Conservation (phyloP, 2,329 filamentous ascomycete species). For the Zymoseptoria crescenta region DNA sequence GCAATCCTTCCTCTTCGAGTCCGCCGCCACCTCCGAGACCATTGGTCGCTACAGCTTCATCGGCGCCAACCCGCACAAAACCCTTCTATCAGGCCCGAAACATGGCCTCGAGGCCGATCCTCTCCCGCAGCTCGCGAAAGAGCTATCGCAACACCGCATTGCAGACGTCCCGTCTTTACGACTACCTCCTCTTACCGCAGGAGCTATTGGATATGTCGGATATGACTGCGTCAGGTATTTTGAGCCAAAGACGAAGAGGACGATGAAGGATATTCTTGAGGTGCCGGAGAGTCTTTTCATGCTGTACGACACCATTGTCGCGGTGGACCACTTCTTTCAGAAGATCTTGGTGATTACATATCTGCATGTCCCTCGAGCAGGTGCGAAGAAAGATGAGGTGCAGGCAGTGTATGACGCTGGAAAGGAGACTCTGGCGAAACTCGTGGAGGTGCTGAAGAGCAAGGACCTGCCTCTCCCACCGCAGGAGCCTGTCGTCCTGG, state of each 20-base stretch:
- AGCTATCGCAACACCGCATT: slow-evolving; percentile 71
- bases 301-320: slow-evolving; percentile 90
- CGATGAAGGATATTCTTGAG: slow-evolving; percentile 73
- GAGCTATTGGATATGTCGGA: slow-evolving; percentile 91
- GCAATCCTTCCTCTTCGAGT: slow-evolving; percentile 92
- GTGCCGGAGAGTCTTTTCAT: slow-evolving; percentile 96
- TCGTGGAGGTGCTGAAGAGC: slow-evolving; percentile 64
- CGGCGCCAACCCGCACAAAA: slow-evolving; percentile 68
- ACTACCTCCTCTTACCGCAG: slow-evolving; percentile 80
- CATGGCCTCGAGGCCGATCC: slow-evolving; percentile 81
- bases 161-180: slow-evolving; percentile 73
- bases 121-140: slow-evolving; percentile 69
- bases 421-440: slow-evolving; percentile 53
- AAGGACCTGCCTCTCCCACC: slow-evolving; percentile 60
- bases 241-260: slow-evolving; percentile 85
- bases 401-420: slow-evolving; percentile 63
- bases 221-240: slow-evolving; percentile 98
- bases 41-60: slow-evolving; percentile 95
- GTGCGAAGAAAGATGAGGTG: slow-evolving; percentile 42
- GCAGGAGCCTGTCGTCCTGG: slow-evolving; percentile 63
- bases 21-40: slow-evolving; percentile 80
- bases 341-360: slow-evolving; percentile 92
- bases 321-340: slow-evolving; percentile 91
- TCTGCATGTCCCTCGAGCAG: slow-evolving; percentile 53
- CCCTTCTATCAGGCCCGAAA: slow-evolving; percentile 79